Evolutionary conservation across 371 early-diverging fungal species (phyloP).

Genomic region (Mucor racemosus): DNA sequence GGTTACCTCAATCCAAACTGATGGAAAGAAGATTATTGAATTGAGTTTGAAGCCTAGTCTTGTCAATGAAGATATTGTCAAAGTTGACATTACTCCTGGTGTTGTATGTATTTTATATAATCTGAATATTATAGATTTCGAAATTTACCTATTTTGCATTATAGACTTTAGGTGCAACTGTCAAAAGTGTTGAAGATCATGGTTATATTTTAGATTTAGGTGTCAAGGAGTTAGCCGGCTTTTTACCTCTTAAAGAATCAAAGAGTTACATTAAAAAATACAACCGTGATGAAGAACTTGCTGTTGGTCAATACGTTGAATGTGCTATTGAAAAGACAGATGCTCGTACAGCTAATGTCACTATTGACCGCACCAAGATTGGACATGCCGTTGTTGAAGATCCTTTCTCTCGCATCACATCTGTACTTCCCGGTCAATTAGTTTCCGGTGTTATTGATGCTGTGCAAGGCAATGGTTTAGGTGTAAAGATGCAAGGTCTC

Average conservation of each 20-base stretch:
- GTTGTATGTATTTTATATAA: constrained; percentile 47
- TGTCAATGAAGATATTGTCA: constrained; percentile 63
- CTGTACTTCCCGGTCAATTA: constrained; percentile 70
- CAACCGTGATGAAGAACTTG: constrained; percentile 57
- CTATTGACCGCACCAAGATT: constrained; percentile 60
- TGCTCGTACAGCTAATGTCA: constrained; percentile 63
- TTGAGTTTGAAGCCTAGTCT: constrained; percentile 73
- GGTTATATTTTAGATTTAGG: constrained; percentile 82
- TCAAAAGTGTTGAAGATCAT: constrained; percentile 80
- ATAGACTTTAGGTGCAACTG: constrained; percentile 66
- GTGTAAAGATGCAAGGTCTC: constrained; percentile 70
- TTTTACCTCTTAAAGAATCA: constrained; percentile 68
- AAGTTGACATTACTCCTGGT: constrained; percentile 62
- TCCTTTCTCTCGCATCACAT: constrained; percentile 58
- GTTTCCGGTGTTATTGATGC: constrained; percentile 60
- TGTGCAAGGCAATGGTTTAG: constrained; percentile 63
- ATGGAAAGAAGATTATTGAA: constrained; percentile 61
- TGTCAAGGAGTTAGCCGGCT: constrained; percentile 66
- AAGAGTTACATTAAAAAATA: constrained; percentile 57
- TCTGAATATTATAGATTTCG: background rate
- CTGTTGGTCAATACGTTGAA: constrained; percentile 69
- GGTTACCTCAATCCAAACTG: constrained; percentile 52
- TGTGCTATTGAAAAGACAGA: constrained; percentile 60
- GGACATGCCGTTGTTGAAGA: constrained; percentile 53
- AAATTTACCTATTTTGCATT: background rate